phyloP scores from a whole-genome alignment of 164 flowering plant species.

The Litsea cubeba region DNA sequence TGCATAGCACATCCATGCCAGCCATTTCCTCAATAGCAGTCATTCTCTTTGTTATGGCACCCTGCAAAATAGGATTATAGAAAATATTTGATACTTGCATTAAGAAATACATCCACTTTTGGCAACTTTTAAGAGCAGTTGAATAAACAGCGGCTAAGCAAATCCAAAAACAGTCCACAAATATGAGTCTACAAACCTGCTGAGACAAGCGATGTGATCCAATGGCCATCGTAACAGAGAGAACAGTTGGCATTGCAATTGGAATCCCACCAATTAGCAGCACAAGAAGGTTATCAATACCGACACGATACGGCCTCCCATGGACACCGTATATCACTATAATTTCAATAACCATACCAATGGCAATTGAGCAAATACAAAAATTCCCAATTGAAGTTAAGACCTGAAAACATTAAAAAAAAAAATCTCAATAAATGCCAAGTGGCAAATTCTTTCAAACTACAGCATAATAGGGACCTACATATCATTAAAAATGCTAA shows the following conservation, averaged over 20 bases:
- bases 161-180: neutral
- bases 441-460: neutral
- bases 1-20: conserved; percentile 81
- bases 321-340: conserved; percentile 51
- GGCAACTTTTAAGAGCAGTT: neutral
- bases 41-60: conserved; percentile 86
- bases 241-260: conserved; percentile 88
- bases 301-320: conserved; percentile 38
- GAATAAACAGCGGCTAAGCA: neutral
- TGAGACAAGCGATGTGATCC: conserved; percentile 75
- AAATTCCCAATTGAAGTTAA: conserved; percentile 76
- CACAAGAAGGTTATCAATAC: conserved; percentile 68
- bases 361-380: conserved; percentile 71
- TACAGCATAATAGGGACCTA: neutral
- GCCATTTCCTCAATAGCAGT: conserved; percentile 89
- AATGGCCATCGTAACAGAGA: conserved; percentile 80
- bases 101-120: neutral
- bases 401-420: conserved; percentile 37
- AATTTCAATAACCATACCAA: conserved; percentile 63
- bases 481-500: neutral
- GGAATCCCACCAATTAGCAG: conserved; percentile 80
- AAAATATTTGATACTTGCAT: neutral
- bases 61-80: conserved; percentile 30
- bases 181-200: conserved; percentile 42
- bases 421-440: neutral